phyloP scores from a whole-genome alignment of 495 filamentous ascomycete species.

The Rusavskia elegans region DNA sequence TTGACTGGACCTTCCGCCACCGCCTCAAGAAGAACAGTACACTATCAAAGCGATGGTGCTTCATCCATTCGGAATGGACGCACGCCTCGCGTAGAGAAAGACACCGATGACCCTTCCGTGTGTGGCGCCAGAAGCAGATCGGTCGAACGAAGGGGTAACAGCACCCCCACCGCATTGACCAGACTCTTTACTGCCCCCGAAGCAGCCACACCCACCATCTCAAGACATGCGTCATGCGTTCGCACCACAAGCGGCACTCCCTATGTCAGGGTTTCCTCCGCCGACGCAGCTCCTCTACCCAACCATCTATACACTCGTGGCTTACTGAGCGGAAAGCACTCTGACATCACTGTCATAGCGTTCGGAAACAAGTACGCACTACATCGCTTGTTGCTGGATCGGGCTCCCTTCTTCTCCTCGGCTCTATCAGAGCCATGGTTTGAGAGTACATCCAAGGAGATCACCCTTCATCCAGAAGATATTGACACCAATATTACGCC shows the following conservation, averaged over 20 bases:
- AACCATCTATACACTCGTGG: constrained; percentile 42
- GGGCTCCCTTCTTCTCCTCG: constrained; percentile 40
- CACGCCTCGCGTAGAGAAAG: constrained; percentile 18
- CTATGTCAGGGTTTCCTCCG: constrained; percentile 18
- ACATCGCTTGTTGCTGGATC: constrained; percentile 41
- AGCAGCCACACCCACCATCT: constrained; percentile 13
- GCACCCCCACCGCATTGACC: constrained; percentile 18
- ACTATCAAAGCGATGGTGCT: constrained; percentile 10
- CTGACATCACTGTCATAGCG: constrained; percentile 36
- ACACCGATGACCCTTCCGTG: constrained; percentile 23
- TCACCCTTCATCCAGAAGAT: constrained; percentile 39
- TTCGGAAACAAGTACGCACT: constrained; percentile 37
- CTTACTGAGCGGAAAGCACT: constrained; percentile 37
- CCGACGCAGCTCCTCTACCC: constrained; percentile 30
- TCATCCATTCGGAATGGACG: constrained; percentile 7
- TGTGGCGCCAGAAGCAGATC: constrained; percentile 9
- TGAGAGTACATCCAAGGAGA: constrained; percentile 36
- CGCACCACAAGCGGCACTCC: constrained; percentile 14
- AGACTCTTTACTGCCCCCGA: constrained; percentile 19
- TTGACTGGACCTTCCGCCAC: constrained; percentile 9
- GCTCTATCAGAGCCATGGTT: constrained; percentile 42
- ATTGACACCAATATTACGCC: constrained; percentile 41
- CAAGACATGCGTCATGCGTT: constrained; percentile 18
- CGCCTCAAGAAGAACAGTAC: constrained; percentile 8
- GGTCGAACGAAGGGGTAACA: constrained; percentile 12